Evolutionary conservation across 2,329 filamentous ascomycete genomes (phyloP).

Genomic region (Lasiodiplodia citricola): DNA sequence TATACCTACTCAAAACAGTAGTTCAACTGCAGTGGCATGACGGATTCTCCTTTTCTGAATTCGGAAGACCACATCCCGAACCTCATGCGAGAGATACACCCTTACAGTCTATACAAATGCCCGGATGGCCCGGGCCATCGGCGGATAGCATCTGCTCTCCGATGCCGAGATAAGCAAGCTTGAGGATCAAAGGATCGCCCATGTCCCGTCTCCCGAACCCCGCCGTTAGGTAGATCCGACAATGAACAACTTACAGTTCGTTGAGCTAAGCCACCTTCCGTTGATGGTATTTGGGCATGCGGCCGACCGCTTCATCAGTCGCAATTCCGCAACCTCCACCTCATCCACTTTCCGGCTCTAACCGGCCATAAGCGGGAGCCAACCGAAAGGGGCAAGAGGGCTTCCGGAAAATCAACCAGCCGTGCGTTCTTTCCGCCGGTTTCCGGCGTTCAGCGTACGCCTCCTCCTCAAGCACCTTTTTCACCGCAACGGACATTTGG

Average conservation of each 20-base stretch:
- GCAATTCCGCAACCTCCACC: neutral
- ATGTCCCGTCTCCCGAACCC: neutral
- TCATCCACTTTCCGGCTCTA: neutral
- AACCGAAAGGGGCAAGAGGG: constrained; percentile 4
- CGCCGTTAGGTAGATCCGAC: neutral
- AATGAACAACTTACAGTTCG: neutral
- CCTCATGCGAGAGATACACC: neutral
- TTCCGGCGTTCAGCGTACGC: constrained; percentile 12
- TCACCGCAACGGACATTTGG: neutral
- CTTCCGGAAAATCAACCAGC: constrained; percentile 14
- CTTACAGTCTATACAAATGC: neutral
- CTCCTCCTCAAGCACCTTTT: neutral
- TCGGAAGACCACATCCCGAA: neutral
- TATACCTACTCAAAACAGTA: too few relatives aligned
- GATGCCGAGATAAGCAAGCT: neutral
- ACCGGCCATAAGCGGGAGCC: constrained; percentile 7
- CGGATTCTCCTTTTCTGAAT: neutral
- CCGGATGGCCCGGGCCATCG: neutral
- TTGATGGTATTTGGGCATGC: constrained; percentile 5
- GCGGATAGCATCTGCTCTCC: neutral
- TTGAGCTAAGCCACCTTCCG: neutral
- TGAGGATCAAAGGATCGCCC: neutral
- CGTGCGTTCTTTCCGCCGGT: constrained; percentile 14
- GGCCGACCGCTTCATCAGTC: neutral
- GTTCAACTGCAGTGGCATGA: too few relatives aligned